Evolutionary conservation across 208 protist genomes (phyloP), one percentile per base, ranked within the genome.

Genomic region (Trypanosoma congolense): DNA sequence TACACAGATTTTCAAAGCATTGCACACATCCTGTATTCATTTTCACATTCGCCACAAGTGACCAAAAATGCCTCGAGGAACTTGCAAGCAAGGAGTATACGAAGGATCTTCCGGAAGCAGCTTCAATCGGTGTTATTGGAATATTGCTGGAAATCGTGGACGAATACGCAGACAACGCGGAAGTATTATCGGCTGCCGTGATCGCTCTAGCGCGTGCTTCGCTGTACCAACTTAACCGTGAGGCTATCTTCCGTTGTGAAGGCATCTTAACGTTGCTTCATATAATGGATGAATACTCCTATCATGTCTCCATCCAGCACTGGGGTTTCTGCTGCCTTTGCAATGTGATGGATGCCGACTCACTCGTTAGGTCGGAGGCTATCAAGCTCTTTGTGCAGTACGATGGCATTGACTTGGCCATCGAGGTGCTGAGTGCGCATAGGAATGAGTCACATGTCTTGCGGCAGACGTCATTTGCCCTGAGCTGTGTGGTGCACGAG

Each of bases 131-230:
- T 18, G 77, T 71, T 28, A 75, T 94, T 28, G 83, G 83, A 18
- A 64, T 84, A 41, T 72, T 87, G n/a, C 49, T 94, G 21, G 87
- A 88, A 51, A 64, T 81, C 18, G 79, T 94, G 22, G 87, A 94
- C 56, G 78, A 70, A 3, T 77, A 94, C 43, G 76, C 83, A 21
- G 66, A 94, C 18, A 67, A 88, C 47, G 76, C 80, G 56, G 65
- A 56, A 42, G 67, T 94, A 21, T 75, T 91, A 19, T 58, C 58
- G 24, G 65, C 73, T 12, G 69, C 80, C n/a, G 64, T 94, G 16
- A 68, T 68, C 35, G 69, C 73, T 4, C 65, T 94, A n/a, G 73
- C 70, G 44, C 76, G 73, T 44, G 55, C 87, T 18, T 90, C 76
- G 48, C 52, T 94, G 0, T 73, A 80, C 54, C 65, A 78, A 56